Percentiles rank a stretch among this genome's conserved stretches.
Evolutionary conservation across 441 rosid genomes (phyloP).

Genomic region (Manihot esculenta): DNA sequence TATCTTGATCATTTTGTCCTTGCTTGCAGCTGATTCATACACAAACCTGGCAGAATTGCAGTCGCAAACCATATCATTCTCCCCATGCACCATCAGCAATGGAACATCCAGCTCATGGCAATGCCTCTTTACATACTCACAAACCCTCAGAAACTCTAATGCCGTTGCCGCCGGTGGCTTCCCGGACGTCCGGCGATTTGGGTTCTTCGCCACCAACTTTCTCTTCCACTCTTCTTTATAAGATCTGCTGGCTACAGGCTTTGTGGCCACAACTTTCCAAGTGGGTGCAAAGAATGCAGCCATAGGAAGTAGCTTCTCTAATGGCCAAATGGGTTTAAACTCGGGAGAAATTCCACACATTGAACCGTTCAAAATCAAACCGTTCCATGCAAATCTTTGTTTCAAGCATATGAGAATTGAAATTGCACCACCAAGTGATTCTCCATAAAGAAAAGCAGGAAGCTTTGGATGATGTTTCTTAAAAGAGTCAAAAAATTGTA

Average conservation of each 20-base stretch:
- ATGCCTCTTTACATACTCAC: slow-evolving; percentile 23
- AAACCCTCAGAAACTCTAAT: slow-evolving; percentile 32
- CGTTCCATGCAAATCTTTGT: slow-evolving; percentile 28
- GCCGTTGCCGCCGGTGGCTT: slow-evolving; percentile 34
- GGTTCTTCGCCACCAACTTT: slow-evolving; percentile 21
- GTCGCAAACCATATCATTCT: slow-evolving; percentile 31
- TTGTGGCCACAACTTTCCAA: slow-evolving; percentile 26
- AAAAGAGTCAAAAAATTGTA: slow-evolving; percentile 21
- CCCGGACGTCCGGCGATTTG: slow-evolving; percentile 19
- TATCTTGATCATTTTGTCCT: slow-evolving; percentile 31
- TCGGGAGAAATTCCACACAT: slow-evolving; percentile 38
- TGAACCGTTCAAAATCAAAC: slow-evolving; percentile 33
- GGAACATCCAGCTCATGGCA: slow-evolving; percentile 29
- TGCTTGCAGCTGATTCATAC: slow-evolving; percentile 27
- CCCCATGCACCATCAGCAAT: slow-evolving; percentile 32
- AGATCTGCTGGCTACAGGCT: slow-evolving; percentile 22
- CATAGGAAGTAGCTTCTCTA: slow-evolving; percentile 33
- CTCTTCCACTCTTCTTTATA: slow-evolving; percentile 38
- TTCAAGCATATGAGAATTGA: slow-evolving; percentile 23
- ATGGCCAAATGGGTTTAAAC: slow-evolving; percentile 35
- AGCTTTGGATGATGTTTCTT: slow-evolving; percentile 21
- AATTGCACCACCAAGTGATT: slow-evolving; percentile 39
- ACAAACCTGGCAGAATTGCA: slow-evolving; percentile 16
- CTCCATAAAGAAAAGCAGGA: slow-evolving; percentile 37
- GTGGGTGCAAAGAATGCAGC: slow-evolving; percentile 29